A percentile compares a stretch with the other conserved stretches of the same genome.
phyloP scores from a whole-genome alignment of 1,284 basidiomycete species.

The Ustilago lituana region DNA sequence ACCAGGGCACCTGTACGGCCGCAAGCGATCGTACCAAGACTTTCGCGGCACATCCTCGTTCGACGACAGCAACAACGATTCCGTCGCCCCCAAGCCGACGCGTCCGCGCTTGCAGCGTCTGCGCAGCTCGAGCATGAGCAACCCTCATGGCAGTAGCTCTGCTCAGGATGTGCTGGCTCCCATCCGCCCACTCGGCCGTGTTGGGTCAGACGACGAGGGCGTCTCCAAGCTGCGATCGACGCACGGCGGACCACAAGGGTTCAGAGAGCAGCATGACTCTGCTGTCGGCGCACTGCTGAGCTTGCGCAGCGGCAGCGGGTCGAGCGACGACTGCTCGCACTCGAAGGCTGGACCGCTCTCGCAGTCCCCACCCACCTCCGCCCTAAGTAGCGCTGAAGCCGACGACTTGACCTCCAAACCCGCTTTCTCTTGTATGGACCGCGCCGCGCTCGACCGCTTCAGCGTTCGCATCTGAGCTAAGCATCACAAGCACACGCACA shows the following conservation, averaged over 20 bases:
- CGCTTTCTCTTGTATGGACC: constrained; percentile 29
- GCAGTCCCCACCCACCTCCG: constrained; percentile 15
- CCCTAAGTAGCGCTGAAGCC: constrained; percentile 17
- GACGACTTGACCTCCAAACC: constrained; percentile 19
- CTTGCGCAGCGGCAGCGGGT: constrained; percentile 39
- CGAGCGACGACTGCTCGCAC: constrained; percentile 25
- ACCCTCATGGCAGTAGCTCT: constrained; percentile 6
- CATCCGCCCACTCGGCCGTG: constrained; percentile 25
- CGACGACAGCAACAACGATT: constrained; percentile 9
- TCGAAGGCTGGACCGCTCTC: neutral
- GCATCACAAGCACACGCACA: too few species aligned
- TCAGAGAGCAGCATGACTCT: constrained; percentile 42
- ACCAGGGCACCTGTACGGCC: constrained; percentile 18
- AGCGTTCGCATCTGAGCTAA: constrained; percentile 28
- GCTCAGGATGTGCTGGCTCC: constrained; percentile 25
- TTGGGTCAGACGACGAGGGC: constrained; percentile 39
- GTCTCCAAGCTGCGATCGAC: constrained; percentile 40
- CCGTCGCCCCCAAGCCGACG: constrained; percentile 3
- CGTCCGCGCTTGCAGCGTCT: constrained; percentile 37
- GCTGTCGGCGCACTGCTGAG: constrained; percentile 47
- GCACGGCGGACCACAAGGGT: constrained; percentile 5
- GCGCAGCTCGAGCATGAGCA: constrained; percentile 44
- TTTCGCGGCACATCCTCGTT: constrained; percentile 9
- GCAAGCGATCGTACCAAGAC: constrained; percentile 43
- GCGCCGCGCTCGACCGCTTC: constrained; percentile 45